Evolutionary conservation across 441 rosid species (phyloP).

Genomic region (Theobroma grandiflorum): DNA sequence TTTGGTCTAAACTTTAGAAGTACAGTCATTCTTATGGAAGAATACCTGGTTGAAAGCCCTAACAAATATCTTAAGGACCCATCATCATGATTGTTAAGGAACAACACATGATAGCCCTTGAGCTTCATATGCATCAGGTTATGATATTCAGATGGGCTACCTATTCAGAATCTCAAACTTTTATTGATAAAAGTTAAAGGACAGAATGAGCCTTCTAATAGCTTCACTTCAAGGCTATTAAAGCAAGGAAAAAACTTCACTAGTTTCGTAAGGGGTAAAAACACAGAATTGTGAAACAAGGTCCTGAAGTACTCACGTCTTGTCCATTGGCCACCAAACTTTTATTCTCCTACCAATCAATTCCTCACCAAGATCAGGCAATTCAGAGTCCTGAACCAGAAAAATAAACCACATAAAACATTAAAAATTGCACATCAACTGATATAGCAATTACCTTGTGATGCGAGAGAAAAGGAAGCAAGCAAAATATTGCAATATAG

Average conservation of each 20-base stretch:
- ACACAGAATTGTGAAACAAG: conserved; percentile 13
- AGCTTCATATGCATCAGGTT: neutral
- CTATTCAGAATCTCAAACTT: neutral
- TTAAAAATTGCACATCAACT: neutral
- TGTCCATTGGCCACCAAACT: conserved; percentile 93
- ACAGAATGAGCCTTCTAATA: neutral
- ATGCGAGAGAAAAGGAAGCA: neutral
- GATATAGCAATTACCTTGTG: neutral
- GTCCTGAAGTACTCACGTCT: conserved; percentile 51
- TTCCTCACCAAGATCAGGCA: conserved; percentile 44
- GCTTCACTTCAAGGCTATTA: neutral
- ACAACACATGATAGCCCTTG: conserved; percentile 14
- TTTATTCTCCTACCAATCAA: conserved; percentile 68
- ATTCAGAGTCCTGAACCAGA: conserved; percentile 51
- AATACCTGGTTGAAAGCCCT: neutral
- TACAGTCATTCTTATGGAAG: neutral
- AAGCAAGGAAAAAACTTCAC: too few relatives aligned
- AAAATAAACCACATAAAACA: neutral
- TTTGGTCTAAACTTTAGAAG: conserved; percentile 12
- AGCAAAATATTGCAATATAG: neutral
- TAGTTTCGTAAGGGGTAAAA: neutral
- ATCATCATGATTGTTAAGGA: conserved; percentile 1
- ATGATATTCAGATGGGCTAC: neutral
- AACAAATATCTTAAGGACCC: conserved; percentile 14
- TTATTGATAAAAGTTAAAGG: neutral